These are phyloP conservation scores for Viola pubescens DNA, from an alignment of 441 rosid species.

Conservation along the genomic window DNA sequence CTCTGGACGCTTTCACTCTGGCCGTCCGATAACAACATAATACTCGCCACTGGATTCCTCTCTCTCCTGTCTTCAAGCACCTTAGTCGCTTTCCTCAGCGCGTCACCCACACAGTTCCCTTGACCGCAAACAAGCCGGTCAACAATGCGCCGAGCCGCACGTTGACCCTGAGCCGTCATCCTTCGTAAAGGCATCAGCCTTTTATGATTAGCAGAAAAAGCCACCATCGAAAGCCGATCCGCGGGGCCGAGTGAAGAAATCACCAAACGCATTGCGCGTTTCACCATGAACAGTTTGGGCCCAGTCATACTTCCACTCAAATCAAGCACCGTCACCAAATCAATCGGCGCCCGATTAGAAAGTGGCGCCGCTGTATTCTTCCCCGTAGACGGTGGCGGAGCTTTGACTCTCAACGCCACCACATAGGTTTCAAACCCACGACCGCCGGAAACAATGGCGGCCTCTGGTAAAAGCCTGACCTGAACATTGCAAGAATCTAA, in stretches of 20 bases:
- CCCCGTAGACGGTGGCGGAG: slow-evolving; percentile 32
- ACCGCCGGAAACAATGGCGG: slow-evolving; percentile 53
- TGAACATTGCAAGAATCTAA: slow-evolving; percentile 35
- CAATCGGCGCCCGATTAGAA: slow-evolving; percentile 58
- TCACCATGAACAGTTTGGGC: slow-evolving; percentile 46
- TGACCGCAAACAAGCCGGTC: slow-evolving; percentile 66
- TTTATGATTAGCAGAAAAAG: slow-evolving; percentile 55
- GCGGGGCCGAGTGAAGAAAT: slow-evolving; percentile 57
- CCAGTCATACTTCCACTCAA: slow-evolving; percentile 52
- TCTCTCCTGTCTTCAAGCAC: slow-evolving; percentile 83
- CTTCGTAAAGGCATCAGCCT: slow-evolving; percentile 52
- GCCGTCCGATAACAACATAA: slow-evolving; percentile 58
- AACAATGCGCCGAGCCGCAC: slow-evolving; percentile 61
- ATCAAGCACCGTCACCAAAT: slow-evolving; percentile 74
- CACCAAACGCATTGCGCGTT: slow-evolving; percentile 58
- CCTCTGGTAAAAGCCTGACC: slow-evolving; percentile 48
- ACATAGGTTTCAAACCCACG: slow-evolving; percentile 54
- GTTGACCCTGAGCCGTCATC: slow-evolving; percentile 67
- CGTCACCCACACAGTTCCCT: slow-evolving; percentile 56
- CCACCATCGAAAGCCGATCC: slow-evolving; percentile 79
- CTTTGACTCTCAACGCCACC: slow-evolving; percentile 52
- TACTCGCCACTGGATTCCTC: slow-evolving; percentile 50
- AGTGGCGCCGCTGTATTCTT: slow-evolving; percentile 13
- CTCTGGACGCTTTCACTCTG: slow-evolving; percentile 34
- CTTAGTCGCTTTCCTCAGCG: slow-evolving; percentile 74